These are phyloP conservation scores for Acer yangbiense DNA, from an alignment of 345 rosid genomes.

Conservation along the genomic window DNA sequence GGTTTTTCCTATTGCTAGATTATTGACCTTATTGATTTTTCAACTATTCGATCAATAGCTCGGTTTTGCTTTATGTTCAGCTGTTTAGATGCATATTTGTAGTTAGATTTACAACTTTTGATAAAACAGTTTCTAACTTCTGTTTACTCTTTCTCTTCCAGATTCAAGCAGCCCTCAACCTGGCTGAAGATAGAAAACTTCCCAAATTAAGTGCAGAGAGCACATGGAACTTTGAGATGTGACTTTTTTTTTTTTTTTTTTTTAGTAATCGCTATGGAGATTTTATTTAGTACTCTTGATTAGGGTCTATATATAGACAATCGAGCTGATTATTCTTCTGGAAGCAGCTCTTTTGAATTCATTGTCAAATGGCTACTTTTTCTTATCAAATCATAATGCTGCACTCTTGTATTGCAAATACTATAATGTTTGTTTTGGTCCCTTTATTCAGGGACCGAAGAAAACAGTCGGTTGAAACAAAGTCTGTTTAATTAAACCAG, in stretches of 20 bases:
- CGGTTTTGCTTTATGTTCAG: not conserved
- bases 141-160: constrained; percentile 24
- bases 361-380: constrained; percentile 11
- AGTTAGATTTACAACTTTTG: not conserved
- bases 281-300: constrained; percentile 10
- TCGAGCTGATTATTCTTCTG: constrained; percentile 16
- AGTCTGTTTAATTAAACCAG: too few relatives aligned
- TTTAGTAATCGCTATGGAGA: constrained; percentile 9
- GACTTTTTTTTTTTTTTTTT: constrained; percentile 6
- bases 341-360: constrained; percentile 14
- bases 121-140: not conserved
- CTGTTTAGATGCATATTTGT: not conserved
- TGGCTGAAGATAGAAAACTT: constrained; percentile 61
- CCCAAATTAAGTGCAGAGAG: constrained; percentile 78
- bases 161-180: constrained; percentile 66
- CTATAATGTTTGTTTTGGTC: not conserved
- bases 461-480: not conserved
- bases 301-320: constrained; percentile 1
- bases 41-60: not conserved
- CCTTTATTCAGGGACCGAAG: not conserved
- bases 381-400: constrained; percentile 7
- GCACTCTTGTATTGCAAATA: not conserved
- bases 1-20: not conserved
- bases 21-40: not conserved
- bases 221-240: constrained; percentile 77